Evolutionary conservation across 2,329 filamentous ascomycete genomes (phyloP), one percentile per base, ranked within the genome.

Genomic region (Capronia coronata): DNA sequence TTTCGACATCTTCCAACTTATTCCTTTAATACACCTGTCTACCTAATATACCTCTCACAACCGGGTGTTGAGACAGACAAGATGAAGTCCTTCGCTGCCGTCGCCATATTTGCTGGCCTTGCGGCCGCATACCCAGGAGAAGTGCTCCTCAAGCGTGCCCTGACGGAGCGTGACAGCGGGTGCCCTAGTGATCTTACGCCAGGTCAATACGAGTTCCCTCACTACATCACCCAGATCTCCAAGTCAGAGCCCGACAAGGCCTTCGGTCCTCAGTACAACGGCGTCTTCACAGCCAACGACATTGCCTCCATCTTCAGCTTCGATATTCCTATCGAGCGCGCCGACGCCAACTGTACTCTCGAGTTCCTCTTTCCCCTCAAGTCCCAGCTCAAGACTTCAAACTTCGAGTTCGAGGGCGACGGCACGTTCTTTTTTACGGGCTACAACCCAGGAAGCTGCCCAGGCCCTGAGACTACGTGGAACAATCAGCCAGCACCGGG

Each of bases 221-320:
- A 83, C 59, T 69, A 84, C 48, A 83, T 86, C 60, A 65, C 84
- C 25, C 76, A 79, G 3, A 65, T 85, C 54, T 72, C 80, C 66
- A 75, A 73, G 2, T 65, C 70, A 13, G 66, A 74, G 13, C 79
- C 81, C 0, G 65, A 75, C 62, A 71, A 66, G 2, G 68, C 75
- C 0, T 66, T 67, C 37, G 80, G 80, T 6, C 79, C 75, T 1
- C 73, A 71, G 1, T 76, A 70, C 67, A 75, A 77, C 55, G 81
- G 79, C 46, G 72, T 74, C 9, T 69, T 83, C 30, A 76, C 75
- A 10, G 65, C 71, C 14, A 69, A 65, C 16, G 71, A 68, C 48
- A 65, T 77, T 42, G 77, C 76, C 8, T 75, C 76, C 10, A 75
- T 85, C 61, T 86, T 83, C 75, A 84, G 84, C 70, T 86, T 86